Percentiles rank a stretch among this genome's conserved stretches.
Conservation (phyloP, 2,329 filamentous ascomycete species). For the Ophiostoma pallidulum region DNA sequence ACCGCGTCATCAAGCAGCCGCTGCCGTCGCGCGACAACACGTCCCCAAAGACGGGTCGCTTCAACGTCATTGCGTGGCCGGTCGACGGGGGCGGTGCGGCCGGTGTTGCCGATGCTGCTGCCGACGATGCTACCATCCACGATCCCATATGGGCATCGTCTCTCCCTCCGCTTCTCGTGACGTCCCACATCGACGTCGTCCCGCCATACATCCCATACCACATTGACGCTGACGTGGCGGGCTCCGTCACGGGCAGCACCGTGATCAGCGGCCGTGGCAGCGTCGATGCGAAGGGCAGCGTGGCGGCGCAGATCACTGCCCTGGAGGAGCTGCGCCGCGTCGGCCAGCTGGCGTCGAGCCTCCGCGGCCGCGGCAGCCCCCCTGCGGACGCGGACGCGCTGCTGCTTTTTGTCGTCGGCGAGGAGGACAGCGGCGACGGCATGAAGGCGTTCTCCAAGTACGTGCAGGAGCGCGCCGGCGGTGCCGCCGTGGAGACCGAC, state of each 20-base stretch:
- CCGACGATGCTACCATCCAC: neutral
- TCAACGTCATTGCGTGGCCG: constrained; percentile 68
- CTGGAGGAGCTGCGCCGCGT: constrained; percentile 43
- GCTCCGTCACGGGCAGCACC: constrained; percentile 32
- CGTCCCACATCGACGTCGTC: constrained; percentile 74
- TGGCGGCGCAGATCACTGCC: constrained; percentile 67
- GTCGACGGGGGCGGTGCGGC: no score
- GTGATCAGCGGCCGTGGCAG: constrained; percentile 63
- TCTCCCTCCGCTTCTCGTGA: constrained; percentile 51
- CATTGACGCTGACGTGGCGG: constrained; percentile 35
- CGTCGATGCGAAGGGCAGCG: constrained; percentile 60
- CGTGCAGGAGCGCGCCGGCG: constrained; percentile 12
- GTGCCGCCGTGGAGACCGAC: constrained; percentile 22
- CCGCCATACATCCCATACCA: constrained; percentile 64
- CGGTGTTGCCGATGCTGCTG: no score
- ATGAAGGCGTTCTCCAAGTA: constrained; percentile 53
- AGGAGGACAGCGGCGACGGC: constrained; percentile 72
- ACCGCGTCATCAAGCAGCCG: constrained; percentile 33
- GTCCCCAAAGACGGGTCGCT: constrained; percentile 34
- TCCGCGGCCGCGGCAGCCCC: no score
- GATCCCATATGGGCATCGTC: no score
- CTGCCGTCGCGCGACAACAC: constrained; percentile 27
- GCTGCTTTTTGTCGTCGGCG: constrained; percentile 65
- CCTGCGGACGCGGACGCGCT: constrained; percentile 42
- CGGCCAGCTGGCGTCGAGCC: constrained; percentile 23